Evolutionary conservation across 805 yeast genomes (phyloP).

Genomic region (Saturnispora bothae): DNA sequence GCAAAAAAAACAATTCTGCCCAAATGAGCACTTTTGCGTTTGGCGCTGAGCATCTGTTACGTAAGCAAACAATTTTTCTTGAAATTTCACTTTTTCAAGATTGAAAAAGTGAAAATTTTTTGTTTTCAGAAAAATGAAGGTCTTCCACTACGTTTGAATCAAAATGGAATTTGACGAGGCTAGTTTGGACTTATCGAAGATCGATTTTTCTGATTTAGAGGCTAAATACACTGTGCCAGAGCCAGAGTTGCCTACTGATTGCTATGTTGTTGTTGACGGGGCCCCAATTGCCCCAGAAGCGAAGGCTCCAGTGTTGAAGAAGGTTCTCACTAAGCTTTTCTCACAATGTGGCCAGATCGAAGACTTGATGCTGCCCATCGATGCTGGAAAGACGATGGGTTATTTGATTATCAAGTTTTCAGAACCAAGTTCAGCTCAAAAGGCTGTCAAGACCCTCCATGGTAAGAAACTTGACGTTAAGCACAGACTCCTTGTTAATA

Average conservation of each 20-base stretch:
- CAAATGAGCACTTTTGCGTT: too few species aligned
- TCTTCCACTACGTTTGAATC: not conserved
- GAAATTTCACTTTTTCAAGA: too few species aligned
- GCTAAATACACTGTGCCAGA: constrained; percentile 51
- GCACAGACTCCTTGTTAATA: constrained; percentile 81
- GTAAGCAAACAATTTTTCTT: too few species aligned
- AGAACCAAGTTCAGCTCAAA: constrained; percentile 53
- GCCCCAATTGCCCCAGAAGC: constrained; percentile 91
- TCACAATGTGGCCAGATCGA: constrained; percentile 68
- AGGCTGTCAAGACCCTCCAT: constrained; percentile 71
- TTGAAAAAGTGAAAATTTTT: not conserved
- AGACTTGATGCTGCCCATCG: constrained; percentile 75
- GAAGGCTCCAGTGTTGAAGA: constrained; percentile 72
- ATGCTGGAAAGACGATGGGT: constrained; percentile 74
- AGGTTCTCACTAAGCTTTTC: constrained; percentile 77
- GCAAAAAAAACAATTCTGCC: too few species aligned
- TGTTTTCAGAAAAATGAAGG: too few species aligned
- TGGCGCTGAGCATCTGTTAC: too few species aligned
- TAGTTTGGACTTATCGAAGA: constrained; percentile 43
- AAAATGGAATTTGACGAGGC: constrained; percentile 19
- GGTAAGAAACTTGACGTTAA: constrained; percentile 89
- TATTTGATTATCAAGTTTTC: constrained; percentile 76
- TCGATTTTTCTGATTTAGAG: constrained; percentile 82
- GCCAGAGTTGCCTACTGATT: constrained; percentile 32
- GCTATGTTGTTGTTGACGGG: constrained; percentile 82